A percentile compares a stretch with the other conserved stretches of the same genome.
These are phyloP conservation scores for Trametes maxima DNA, from an alignment of 768 basidiomycete species.

Conservation along the genomic window DNA sequence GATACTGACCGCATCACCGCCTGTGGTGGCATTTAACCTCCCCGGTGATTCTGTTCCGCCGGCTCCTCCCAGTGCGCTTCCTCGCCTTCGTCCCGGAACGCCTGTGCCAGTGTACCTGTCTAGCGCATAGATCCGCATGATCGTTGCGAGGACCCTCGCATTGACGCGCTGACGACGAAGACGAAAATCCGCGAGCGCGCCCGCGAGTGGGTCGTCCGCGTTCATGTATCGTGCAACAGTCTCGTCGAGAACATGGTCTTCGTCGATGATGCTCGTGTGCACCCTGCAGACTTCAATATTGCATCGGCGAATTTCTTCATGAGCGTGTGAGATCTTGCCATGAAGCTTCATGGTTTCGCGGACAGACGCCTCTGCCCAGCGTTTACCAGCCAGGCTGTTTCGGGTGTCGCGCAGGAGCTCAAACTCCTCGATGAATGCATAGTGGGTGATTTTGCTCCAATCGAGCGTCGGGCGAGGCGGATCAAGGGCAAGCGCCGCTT, in stretches of 20 bases:
- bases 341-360: neutral
- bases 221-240: too few species aligned
- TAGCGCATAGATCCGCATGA: too few species aligned
- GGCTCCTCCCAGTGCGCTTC: too few species aligned
- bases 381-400: conserved; percentile 27
- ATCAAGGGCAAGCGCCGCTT: conserved; percentile 26
- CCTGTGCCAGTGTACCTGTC: too few species aligned
- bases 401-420: conserved; percentile 31
- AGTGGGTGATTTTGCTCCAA: conserved; percentile 31
- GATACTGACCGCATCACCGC: too few species aligned
- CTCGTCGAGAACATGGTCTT: neutral
- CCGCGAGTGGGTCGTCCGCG: too few species aligned
- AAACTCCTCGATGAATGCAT: conserved; percentile 35
- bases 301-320: neutral
- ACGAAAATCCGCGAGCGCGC: too few species aligned
- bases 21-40: too few species aligned
- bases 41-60: too few species aligned
- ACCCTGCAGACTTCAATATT: neutral
- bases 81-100: too few species aligned
- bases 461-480: conserved; percentile 28
- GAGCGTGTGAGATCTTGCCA: neutral
- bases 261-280: neutral
- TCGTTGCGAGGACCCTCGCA: too few species aligned
- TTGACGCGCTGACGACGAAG: too few species aligned
- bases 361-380: conserved; percentile 25